Evolutionary conservation across 2,329 filamentous ascomycete genomes (phyloP).

Genomic region (Shiraia bambusicola): DNA sequence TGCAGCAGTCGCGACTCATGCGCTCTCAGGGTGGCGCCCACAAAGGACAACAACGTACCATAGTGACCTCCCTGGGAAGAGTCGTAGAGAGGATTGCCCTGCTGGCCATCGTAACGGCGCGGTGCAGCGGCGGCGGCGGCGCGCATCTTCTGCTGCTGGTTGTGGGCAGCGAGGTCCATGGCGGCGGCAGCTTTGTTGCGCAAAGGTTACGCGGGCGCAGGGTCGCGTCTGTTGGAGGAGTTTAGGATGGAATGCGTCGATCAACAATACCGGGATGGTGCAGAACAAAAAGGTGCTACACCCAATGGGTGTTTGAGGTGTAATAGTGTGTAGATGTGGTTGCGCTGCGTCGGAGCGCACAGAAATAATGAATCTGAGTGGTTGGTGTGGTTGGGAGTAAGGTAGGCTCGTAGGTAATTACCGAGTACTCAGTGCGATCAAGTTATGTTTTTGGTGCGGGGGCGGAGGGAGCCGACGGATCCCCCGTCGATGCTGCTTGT

Average conservation of each 20-base stretch:
- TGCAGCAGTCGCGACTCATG: background rate
- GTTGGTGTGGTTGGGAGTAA: constrained; percentile 24
- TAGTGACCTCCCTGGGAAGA: constrained; percentile 52
- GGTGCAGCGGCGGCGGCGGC: constrained; percentile 39
- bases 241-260: constrained; percentile 5
- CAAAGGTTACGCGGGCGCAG: constrained; percentile 37
- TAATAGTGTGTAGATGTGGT: constrained; percentile 16
- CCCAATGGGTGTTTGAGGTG: constrained; percentile 27
- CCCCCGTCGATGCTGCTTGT: background rate
- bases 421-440: constrained; percentile 8
- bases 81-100: constrained; percentile 53
- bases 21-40: no score
- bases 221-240: constrained; percentile 23
- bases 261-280: constrained; percentile 18
- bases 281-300: constrained; percentile 18
- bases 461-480: background rate
- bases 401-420: constrained; percentile 26
- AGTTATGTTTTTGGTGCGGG: background rate
- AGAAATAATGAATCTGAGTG: constrained; percentile 25
- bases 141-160: constrained; percentile 44
- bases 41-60: constrained; percentile 38
- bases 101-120: constrained; percentile 53
- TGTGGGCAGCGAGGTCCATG: constrained; percentile 43
- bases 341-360: constrained; percentile 16
- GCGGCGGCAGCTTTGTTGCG: constrained; percentile 26